Percentiles rank a stretch among this genome's conserved stretches.
Conservation (phyloP, 1,284 basidiomycete species). For the Rhodotorula sp. region DNA sequence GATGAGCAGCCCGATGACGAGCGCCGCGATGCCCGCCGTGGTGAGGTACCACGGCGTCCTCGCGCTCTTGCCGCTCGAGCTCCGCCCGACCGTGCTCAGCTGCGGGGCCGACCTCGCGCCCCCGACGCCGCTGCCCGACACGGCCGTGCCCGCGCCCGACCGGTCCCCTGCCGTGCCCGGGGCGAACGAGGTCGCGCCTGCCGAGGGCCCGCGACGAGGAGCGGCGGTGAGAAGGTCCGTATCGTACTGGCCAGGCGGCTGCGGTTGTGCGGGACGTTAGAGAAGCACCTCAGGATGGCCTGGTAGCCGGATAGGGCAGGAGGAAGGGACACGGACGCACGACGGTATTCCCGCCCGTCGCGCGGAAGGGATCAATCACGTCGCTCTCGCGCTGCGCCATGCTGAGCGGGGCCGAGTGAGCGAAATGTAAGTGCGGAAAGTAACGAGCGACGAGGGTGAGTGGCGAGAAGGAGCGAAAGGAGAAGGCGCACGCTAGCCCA, state of each 20-base stretch:
- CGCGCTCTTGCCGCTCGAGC: constrained; percentile 20
- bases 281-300: background rate
- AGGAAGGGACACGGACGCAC: background rate
- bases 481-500: too few relatives aligned
- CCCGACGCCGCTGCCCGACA: background rate
- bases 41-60: constrained; percentile 26
- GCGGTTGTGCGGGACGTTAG: background rate
- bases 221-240: background rate
- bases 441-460: constrained; percentile 9
- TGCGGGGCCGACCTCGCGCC: background rate
- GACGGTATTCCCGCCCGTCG: constrained; percentile 9
- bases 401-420: background rate
- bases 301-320: background rate
- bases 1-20: constrained; percentile 2
- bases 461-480: background rate
- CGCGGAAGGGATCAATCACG: constrained; percentile 14
- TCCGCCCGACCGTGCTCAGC: constrained; percentile 14
- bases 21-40: constrained; percentile 6
- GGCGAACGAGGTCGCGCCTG: background rate
- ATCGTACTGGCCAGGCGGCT: constrained; percentile 15
- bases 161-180: background rate
- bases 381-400: background rate
- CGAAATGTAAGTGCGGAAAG: too few relatives aligned
- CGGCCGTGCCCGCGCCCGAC: background rate
- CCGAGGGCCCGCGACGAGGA: background rate